Evolutionary conservation across 163 green algal genomes (phyloP), one percentile per base, ranked within the genome.

Genomic region (Volvox carteri): DNA sequence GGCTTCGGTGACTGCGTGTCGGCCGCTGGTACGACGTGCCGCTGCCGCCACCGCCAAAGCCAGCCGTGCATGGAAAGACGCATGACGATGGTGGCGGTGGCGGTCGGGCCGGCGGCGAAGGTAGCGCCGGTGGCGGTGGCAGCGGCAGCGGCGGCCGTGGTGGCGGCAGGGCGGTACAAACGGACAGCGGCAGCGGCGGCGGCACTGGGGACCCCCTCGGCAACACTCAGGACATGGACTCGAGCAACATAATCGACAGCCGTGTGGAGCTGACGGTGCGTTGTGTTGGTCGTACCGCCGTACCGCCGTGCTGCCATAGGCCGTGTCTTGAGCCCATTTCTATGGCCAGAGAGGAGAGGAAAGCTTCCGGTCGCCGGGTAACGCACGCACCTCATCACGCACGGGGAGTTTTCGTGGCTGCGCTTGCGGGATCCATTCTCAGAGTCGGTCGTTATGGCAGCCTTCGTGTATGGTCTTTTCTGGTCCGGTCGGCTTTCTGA

Each of bases 261-360:
- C 81, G 83, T 56, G 83, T 88, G 16, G 83, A 88, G 67, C 68
- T 88, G 2, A 88, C 83, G 83, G 83, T 88, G 81, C 3, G 44
- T 50, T n/a, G n/a, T n/a, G n/a, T n/a, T n/a, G n/a, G n/a, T n/a
- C n/a, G n/a, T n/a, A n/a, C n/a, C n/a, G n/a, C n/a, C n/a, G n/a
- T n/a, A n/a, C n/a, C n/a, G n/a, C n/a, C n/a, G n/a, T n/a, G n/a
- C n/a, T n/a, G n/a, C n/a, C n/a, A n/a, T n/a, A n/a, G n/a, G n/a
- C n/a, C n/a, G n/a, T n/a, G n/a, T n/a, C n/a, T n/a, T n/a, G n/a
- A n/a, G n/a, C n/a, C n/a, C n/a, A n/a, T n/a, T n/a, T n/a, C n/a
- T n/a, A n/a, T n/a, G n/a, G n/a, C n/a, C n/a, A n/a, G n/a, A n/a
- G n/a, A n/a, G n/a, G n/a, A n/a, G n/a, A n/a, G n/a, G n/a, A n/a